phyloP scores from a whole-genome alignment of 2,329 filamentous ascomycete genomes.

The Sporothrix mexicana region DNA sequence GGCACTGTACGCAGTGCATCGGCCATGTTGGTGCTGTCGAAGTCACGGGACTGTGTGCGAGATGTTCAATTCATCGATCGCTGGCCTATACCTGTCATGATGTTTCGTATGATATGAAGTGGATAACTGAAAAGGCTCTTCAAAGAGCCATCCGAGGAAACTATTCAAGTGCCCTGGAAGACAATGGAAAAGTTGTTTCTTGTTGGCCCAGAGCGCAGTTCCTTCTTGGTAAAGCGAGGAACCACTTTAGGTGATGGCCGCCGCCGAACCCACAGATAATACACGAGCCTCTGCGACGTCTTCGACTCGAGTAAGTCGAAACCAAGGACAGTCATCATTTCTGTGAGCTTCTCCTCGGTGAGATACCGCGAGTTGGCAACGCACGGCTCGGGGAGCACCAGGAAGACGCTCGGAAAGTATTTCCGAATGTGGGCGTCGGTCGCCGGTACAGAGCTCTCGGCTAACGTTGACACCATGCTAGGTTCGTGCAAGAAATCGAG shows the following conservation, averaged over 20 bases:
- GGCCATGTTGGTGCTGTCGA: too few relatives aligned
- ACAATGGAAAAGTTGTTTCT: constrained; percentile 93
- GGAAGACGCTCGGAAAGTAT: constrained; percentile 74
- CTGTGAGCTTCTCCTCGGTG: constrained; percentile 68
- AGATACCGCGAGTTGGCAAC: constrained; percentile 90
- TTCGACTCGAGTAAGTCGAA: constrained; percentile 72
- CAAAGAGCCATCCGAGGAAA: background rate
- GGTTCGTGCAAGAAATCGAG: constrained; percentile 67
- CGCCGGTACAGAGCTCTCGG: constrained; percentile 14
- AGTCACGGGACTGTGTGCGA: background rate
- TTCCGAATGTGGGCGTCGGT: constrained; percentile 37
- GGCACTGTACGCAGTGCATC: too few relatives aligned
- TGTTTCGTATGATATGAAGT: too few relatives aligned
- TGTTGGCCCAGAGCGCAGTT: constrained; percentile 73
- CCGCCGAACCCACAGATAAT: constrained; percentile 78
- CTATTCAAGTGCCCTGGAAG: constrained; percentile 50
- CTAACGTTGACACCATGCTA: constrained; percentile 15
- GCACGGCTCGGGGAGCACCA: constrained; percentile 89
- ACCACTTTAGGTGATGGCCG: constrained; percentile 37
- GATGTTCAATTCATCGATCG: too few relatives aligned
- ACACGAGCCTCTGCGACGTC: constrained; percentile 80
- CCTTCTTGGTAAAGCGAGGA: constrained; percentile 69
- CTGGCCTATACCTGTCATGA: too few relatives aligned
- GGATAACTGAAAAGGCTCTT: background rate
- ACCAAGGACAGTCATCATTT: constrained; percentile 79